A percentile compares a stretch with the other conserved stretches of the same genome.
Evolutionary conservation across 208 protist species (phyloP).

Genomic region (Wallacemonas sp.): DNA sequence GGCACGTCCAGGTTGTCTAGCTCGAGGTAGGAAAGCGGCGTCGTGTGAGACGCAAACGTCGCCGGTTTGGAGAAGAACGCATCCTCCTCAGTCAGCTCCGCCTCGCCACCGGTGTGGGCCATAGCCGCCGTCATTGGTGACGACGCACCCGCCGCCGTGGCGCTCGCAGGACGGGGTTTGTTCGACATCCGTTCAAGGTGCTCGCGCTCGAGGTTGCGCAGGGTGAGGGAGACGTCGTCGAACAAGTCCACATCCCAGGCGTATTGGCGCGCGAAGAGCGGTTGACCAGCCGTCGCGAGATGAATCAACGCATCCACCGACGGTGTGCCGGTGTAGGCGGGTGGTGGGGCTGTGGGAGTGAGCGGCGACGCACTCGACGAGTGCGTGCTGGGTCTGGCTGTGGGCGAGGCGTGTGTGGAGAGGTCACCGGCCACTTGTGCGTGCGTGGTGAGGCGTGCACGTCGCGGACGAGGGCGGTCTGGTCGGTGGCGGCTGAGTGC

Average conservation of each 20-base stretch:
- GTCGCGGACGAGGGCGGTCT: background rate
- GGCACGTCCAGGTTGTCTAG: constrained; percentile 22
- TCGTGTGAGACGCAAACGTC: background rate
- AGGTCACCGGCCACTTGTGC: too few species aligned
- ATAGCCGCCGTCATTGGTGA: background rate
- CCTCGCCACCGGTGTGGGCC: background rate
- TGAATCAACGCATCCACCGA: background rate
- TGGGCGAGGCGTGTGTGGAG: too few species aligned
- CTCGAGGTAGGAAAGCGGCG: constrained; percentile 2
- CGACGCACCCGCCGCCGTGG: constrained; percentile 6
- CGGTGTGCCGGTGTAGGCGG: background rate
- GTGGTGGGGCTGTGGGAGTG: background rate
- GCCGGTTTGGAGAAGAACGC: constrained; percentile 2
- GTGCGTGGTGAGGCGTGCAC: too few species aligned
- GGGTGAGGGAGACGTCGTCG: constrained; percentile 35
- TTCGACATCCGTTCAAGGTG: constrained; percentile 1
- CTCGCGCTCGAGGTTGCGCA: constrained; percentile 7
- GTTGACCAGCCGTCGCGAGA: background rate
- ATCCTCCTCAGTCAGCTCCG: background rate
- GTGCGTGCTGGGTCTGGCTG: too few species aligned
- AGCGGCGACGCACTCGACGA: too few species aligned
- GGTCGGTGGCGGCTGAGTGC: constrained; percentile 2
- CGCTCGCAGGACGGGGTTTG: constrained; percentile 7
- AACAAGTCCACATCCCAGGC: constrained; percentile 48
- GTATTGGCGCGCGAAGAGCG: background rate